Percentiles rank a stretch among this genome's conserved stretches.
Evolutionary conservation across 306 rosid species (phyloP).

Genomic region (Ceratonia siliqua): DNA sequence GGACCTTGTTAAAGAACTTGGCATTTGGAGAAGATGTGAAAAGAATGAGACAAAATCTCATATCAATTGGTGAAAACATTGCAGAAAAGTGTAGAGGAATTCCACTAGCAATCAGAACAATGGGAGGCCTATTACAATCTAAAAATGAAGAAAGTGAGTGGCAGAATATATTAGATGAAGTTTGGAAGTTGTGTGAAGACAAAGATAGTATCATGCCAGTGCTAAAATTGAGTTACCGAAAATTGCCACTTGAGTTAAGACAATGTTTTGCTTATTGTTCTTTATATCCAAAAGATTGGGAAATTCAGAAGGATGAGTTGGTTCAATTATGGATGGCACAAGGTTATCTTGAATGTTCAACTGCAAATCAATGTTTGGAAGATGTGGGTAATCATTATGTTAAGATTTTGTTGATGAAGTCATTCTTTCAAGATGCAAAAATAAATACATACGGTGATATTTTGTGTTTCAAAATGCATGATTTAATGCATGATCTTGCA

Average conservation of each 20-base stretch:
- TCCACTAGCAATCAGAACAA: conserved; percentile 17
- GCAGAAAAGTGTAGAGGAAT: conserved; percentile 1
- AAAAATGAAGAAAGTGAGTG: not conserved
- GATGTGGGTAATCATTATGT: conserved; percentile 10
- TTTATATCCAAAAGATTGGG: conserved; percentile 1
- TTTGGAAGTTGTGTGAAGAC: not conserved
- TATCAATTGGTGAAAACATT: conserved; percentile 7
- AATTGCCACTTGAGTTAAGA: not conserved
- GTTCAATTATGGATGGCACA: conserved; percentile 17
- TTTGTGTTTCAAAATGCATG: not conserved
- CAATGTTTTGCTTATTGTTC: conserved; percentile 21
- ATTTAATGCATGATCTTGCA: conserved; percentile 21
- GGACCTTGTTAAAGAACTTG: not conserved
- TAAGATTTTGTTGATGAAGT: not conserved
- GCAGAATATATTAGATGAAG: not conserved
- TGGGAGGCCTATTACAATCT: conserved; percentile 4
- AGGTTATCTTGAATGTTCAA: not conserved
- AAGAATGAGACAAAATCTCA: not conserved
- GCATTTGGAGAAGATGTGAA: not conserved
- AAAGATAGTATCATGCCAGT: not conserved
- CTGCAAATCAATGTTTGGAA: not conserved
- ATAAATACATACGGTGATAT: not conserved
- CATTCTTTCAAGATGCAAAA: conserved; percentile 1
- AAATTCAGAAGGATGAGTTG: not conserved
- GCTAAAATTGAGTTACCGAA: conserved; percentile 3